phyloP scores from a whole-genome alignment of 2,329 filamentous ascomycete genomes.

The Fusarium sp. region DNA sequence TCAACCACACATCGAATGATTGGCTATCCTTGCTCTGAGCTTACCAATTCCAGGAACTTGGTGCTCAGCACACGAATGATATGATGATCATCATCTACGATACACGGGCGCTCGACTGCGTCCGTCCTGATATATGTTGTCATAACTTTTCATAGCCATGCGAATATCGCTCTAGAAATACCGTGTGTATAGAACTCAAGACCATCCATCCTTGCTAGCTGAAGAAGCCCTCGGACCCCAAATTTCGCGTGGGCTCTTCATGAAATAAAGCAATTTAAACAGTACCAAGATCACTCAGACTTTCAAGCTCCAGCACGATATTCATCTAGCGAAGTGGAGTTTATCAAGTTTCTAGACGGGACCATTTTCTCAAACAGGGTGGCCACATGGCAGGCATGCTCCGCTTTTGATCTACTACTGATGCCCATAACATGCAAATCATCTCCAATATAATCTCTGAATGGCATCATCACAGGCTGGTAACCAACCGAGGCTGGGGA shows the following conservation, averaged over 20 bases:
- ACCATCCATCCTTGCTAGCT: slow-evolving; percentile 22
- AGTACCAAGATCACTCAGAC: slow-evolving; percentile 21
- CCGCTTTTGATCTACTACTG: slow-evolving; percentile 24
- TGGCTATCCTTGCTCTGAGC: slow-evolving; percentile 10
- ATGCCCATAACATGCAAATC: slow-evolving; percentile 1
- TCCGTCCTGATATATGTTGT: not conserved
- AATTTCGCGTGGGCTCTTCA: slow-evolving; percentile 33
- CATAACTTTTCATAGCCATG: not conserved
- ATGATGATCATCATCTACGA: slow-evolving; percentile 6
- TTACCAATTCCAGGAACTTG: slow-evolving; percentile 3
- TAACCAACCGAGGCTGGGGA: not conserved
- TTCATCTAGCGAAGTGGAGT: slow-evolving; percentile 18
- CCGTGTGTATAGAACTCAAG: not conserved
- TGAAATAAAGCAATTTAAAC: slow-evolving; percentile 43
- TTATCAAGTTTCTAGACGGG: slow-evolving; percentile 8
- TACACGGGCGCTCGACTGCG: slow-evolving; percentile 11
- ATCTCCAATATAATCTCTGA: slow-evolving; percentile 2
- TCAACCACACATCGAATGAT: not conserved
- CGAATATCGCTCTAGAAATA: not conserved
- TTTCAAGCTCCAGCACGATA: not conserved
- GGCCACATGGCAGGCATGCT: slow-evolving; percentile 39
- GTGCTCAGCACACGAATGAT: not conserved
- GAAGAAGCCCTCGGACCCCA: slow-evolving; percentile 7
- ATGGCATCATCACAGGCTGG: slow-evolving; percentile 6
- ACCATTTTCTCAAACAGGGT: slow-evolving; percentile 20